phyloP scores from a whole-genome alignment of 2,329 filamentous ascomycete species.

The Penicillium freii region DNA sequence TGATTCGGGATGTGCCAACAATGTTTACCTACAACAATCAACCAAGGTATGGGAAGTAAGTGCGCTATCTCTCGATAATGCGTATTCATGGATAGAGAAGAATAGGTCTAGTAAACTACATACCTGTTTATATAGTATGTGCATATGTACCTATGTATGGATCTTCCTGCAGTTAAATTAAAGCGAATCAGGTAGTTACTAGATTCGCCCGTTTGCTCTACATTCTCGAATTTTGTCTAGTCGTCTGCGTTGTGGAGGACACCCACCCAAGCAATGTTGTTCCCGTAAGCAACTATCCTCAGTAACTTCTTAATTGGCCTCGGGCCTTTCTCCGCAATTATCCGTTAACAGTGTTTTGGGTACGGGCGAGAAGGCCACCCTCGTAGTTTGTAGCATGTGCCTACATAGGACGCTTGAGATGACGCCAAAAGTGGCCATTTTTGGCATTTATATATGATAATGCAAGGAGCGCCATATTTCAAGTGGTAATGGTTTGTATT shows the following conservation, averaged over 20 bases:
- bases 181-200: not conserved
- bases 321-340: too few relatives aligned
- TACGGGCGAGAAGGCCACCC: too few relatives aligned
- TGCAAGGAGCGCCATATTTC: not conserved
- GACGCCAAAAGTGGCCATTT: not conserved
- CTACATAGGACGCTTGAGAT: not conserved
- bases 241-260: not conserved
- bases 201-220: not conserved
- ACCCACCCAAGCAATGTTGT: too few relatives aligned
- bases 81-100: not conserved
- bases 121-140: not conserved
- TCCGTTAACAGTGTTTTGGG: too few relatives aligned
- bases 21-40: not conserved
- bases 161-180: not conserved
- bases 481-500: not conserved
- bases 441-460: not conserved
- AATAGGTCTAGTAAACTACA: not conserved
- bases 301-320: too few relatives aligned
- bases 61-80: not conserved
- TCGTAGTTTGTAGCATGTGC: too few relatives aligned
- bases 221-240: not conserved
- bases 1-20: too few relatives aligned
- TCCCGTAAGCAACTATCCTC: too few relatives aligned
- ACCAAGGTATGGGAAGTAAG: not conserved
- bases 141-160: not conserved